These are phyloP conservation scores for Endocalyx cinctus DNA, from an alignment of 2,329 filamentous ascomycete genomes.

Conservation along the genomic window DNA sequence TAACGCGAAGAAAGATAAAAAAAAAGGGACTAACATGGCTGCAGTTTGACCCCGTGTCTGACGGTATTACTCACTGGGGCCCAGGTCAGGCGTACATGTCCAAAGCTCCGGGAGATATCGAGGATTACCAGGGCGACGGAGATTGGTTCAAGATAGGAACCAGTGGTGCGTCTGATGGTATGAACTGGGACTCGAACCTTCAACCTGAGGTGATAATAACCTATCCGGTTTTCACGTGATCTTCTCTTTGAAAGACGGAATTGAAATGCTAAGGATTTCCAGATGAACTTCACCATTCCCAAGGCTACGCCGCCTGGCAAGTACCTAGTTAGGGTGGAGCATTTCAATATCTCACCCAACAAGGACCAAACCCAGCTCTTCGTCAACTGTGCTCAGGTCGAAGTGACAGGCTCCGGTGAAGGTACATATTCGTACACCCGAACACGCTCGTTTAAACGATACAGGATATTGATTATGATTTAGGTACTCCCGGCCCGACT, in stretches of 20 bases:
- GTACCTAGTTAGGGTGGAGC: slow-evolving; percentile 6
- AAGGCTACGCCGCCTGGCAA: slow-evolving; percentile 6
- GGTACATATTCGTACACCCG: not conserved
- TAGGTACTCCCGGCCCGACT: slow-evolving; percentile 4
- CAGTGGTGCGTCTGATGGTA: slow-evolving; percentile 4
- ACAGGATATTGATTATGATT: not conserved
- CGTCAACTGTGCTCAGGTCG: slow-evolving; percentile 6
- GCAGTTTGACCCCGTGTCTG: slow-evolving; percentile 1
- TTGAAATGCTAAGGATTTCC: slow-evolving; percentile 1
- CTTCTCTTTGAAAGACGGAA: not conserved
- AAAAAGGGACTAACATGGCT: too few relatives aligned
- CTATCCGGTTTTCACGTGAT: not conserved
- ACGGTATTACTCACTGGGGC: slow-evolving; percentile 1
- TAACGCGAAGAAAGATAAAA: not conserved
- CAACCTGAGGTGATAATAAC: slow-evolving; percentile 2
- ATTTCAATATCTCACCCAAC: slow-evolving; percentile 5
- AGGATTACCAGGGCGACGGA: slow-evolving; percentile 4
- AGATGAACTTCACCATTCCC: slow-evolving; percentile 7
- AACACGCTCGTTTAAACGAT: too few relatives aligned
- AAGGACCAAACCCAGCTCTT: slow-evolving; percentile 3
- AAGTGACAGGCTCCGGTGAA: slow-evolving; percentile 3
- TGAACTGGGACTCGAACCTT: slow-evolving; percentile 4
- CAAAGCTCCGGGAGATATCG: slow-evolving; percentile 4
- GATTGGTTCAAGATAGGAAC: slow-evolving; percentile 7
- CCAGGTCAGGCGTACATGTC: slow-evolving; percentile 5